These are phyloP conservation scores for Malassezia psittaci DNA, from an alignment of 1,284 basidiomycete species.

Conservation along the genomic window DNA sequence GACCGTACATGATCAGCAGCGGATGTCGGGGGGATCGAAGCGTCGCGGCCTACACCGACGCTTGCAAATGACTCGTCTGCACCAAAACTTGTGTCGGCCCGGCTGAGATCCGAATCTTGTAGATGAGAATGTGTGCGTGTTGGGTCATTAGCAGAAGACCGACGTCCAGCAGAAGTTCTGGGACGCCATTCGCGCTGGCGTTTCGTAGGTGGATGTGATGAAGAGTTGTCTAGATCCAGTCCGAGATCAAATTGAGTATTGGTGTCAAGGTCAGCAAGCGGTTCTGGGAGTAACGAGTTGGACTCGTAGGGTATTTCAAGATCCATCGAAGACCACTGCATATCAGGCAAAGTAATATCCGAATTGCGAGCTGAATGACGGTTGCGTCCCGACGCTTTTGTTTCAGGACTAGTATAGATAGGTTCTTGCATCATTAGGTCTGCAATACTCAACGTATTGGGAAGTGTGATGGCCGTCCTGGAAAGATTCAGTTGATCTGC, in stretches of 20 bases:
- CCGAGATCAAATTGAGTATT: conserved; percentile 47
- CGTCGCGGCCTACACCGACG: conserved; percentile 42
- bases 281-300: conserved; percentile 33
- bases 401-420: conserved; percentile 17
- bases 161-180: conserved; percentile 21
- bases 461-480: conserved; percentile 74
- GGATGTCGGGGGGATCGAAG: conserved; percentile 4
- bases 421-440: conserved; percentile 67
- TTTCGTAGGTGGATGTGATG: conserved; percentile 13
- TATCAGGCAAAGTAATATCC: conserved; percentile 55
- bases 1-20: conserved; percentile 14
- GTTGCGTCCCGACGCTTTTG: not conserved
- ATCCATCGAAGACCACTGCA: conserved; percentile 26
- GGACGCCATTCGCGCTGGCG: conserved; percentile 11
- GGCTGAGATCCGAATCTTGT: not conserved
- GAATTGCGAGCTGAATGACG: conserved; percentile 57
- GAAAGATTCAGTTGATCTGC: conserved; percentile 81
- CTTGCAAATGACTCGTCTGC: conserved; percentile 32
- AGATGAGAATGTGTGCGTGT: not conserved
- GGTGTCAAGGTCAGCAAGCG: conserved; percentile 34
- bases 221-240: conserved; percentile 50
- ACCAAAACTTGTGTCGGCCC: not conserved
- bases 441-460: conserved; percentile 62
- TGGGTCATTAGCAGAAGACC: not conserved
- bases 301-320: conserved; percentile 25